phyloP scores from a whole-genome alignment of 2,329 filamentous ascomycete species.

The Sporothrix globosa region DNA sequence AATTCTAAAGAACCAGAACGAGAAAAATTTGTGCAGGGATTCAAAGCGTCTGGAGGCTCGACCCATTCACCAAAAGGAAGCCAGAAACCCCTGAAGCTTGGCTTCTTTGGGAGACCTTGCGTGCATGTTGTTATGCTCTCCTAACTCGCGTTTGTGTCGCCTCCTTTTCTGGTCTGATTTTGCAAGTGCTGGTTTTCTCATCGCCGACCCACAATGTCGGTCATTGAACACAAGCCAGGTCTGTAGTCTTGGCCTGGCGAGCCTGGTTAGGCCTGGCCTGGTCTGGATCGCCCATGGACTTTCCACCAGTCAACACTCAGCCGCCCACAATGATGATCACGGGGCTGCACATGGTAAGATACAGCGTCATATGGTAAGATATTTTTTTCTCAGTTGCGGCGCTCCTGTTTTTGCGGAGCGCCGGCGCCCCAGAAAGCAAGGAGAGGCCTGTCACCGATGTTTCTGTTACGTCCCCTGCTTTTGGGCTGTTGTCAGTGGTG shows the following conservation, averaged over 20 bases:
- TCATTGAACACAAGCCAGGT: neutral
- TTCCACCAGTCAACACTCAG: neutral
- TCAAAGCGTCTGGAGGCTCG: neutral
- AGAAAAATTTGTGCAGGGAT: slow-evolving; percentile 26
- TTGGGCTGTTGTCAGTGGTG: too few relatives aligned
- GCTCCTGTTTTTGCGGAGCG: neutral
- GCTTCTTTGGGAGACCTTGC: slow-evolving; percentile 20
- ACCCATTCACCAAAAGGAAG: neutral
- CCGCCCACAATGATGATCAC: neutral
- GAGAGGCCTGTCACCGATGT: neutral
- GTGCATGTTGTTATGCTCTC: neutral
- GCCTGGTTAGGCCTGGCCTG: slow-evolving; percentile 1
- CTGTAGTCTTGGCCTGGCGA: neutral
- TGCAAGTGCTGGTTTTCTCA: neutral
- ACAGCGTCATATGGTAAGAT: neutral
- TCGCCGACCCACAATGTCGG: slow-evolving; percentile 20
- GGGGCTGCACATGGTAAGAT: neutral
- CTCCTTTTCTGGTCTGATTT: slow-evolving; percentile 5
- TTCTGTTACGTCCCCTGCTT: too few relatives aligned
- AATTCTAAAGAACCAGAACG: neutral
- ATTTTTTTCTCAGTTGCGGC: neutral
- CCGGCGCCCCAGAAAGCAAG: neutral
- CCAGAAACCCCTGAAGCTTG: slow-evolving; percentile 25
- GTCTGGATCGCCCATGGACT: neutral
- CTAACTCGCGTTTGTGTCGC: neutral